Evolutionary conservation across 805 yeast genomes (phyloP).

Genomic region (Metschnikowia dekortorum): DNA sequence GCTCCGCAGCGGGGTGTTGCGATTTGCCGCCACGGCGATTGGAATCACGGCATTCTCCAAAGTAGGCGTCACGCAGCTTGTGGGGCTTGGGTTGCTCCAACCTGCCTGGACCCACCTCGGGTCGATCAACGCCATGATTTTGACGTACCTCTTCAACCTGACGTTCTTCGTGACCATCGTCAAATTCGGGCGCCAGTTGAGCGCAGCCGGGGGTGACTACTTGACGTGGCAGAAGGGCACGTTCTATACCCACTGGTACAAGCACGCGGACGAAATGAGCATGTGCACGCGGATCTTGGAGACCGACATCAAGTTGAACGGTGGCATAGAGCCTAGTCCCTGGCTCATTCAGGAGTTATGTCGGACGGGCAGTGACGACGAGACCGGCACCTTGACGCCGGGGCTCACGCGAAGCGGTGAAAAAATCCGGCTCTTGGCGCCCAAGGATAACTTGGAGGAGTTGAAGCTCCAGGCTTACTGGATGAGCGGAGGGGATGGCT

Average conservation of each 20-base stretch:
- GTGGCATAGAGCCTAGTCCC: conserved; percentile 27
- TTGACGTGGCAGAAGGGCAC: conserved; percentile 65
- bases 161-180: conserved; percentile 40
- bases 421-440: conserved; percentile 35
- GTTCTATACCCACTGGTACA: conserved; percentile 57
- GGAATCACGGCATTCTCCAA: conserved; percentile 36
- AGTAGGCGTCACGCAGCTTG: conserved; percentile 36
- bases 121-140: conserved; percentile 45
- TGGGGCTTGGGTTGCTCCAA: conserved; percentile 37
- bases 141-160: conserved; percentile 38
- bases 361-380: conserved; percentile 24
- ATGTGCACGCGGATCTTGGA: conserved; percentile 64
- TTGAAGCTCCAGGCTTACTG: conserved; percentile 74
- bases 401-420: conserved; percentile 36
- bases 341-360: conserved; percentile 37
- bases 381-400: conserved; percentile 27
- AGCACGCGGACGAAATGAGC: conserved; percentile 62
- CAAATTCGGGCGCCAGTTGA: conserved; percentile 36
- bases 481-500: conserved; percentile 53
- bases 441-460: conserved; percentile 52
- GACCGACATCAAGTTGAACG: conserved; percentile 54
- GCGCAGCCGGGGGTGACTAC: conserved; percentile 48
- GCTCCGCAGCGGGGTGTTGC: conserved; percentile 27
- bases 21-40: conserved; percentile 29
- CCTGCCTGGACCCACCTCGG: conserved; percentile 34